phyloP scores from a whole-genome alignment of 2,329 filamentous ascomycete species.

The Fusarium sp. region DNA sequence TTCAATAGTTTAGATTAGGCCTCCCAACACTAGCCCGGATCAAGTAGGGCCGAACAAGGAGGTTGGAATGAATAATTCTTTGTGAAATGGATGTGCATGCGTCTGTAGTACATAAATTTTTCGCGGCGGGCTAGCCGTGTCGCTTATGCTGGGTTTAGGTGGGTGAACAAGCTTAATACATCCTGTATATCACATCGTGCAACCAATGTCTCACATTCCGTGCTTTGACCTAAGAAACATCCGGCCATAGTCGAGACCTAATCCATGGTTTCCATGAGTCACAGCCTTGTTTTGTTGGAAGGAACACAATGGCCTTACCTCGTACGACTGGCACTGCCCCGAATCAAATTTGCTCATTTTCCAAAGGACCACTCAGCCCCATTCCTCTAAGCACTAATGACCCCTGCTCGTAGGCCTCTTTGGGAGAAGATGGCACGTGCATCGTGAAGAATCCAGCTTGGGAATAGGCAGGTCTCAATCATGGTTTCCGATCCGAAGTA shows the following conservation, averaged over 20 bases:
- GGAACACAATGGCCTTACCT: slow-evolving; percentile 7
- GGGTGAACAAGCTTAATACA: background rate
- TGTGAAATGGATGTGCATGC: background rate
- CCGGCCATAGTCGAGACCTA: background rate
- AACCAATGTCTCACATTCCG: background rate
- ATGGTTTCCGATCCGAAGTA: slow-evolving; percentile 2
- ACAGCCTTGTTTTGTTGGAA: background rate
- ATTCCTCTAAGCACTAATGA: slow-evolving; percentile 15
- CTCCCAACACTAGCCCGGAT: background rate
- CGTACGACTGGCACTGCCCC: slow-evolving; percentile 14
- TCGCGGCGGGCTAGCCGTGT: background rate
- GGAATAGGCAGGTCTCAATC: background rate
- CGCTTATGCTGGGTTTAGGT: background rate
- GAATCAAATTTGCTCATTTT: slow-evolving; percentile 14
- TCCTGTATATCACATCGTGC: background rate
- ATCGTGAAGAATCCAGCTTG: background rate
- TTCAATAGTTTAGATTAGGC: background rate
- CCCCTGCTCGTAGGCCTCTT: background rate
- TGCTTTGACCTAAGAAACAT: background rate
- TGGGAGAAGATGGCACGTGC: slow-evolving; percentile 3
- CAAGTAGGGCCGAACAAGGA: slow-evolving; percentile 5
- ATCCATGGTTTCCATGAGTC: background rate
- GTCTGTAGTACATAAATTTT: background rate
- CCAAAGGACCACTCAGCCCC: slow-evolving; percentile 20
- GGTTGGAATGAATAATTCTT: slow-evolving; percentile 2